Evolutionary conservation across 2,329 filamentous ascomycete species (phyloP).

Genomic region (Hirsutella thompsonii): DNA sequence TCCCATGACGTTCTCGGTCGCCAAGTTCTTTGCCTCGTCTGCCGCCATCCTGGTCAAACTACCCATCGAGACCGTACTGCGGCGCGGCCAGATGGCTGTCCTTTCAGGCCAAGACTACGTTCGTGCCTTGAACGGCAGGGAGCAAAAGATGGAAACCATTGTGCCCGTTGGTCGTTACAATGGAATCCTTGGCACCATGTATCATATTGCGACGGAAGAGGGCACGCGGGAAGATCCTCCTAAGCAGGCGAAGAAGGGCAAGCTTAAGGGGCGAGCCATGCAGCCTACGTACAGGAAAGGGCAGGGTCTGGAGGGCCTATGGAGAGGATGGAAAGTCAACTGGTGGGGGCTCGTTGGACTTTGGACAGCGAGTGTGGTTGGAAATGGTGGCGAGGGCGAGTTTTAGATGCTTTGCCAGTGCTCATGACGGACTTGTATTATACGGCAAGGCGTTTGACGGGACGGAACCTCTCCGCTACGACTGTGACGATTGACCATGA

Average conservation of each 20-base stretch:
- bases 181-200: slow-evolving; percentile 87
- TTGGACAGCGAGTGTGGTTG: slow-evolving; percentile 56
- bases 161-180: slow-evolving; percentile 69
- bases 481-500: slow-evolving; percentile 24
- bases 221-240: slow-evolving; percentile 43
- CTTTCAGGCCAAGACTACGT: slow-evolving; percentile 42
- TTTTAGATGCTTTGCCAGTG: slow-evolving; percentile 26
- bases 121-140: slow-evolving; percentile 30
- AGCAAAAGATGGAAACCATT: slow-evolving; percentile 51
- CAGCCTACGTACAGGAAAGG: slow-evolving; percentile 36
- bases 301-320: slow-evolving; percentile 55
- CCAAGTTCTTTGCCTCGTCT: slow-evolving; percentile 69
- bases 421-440: slow-evolving; percentile 13
- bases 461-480: slow-evolving; percentile 22
- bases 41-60: slow-evolving; percentile 76
- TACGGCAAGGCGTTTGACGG: slow-evolving; percentile 19
- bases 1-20: slow-evolving; percentile 69
- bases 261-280: slow-evolving; percentile 16
- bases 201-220: slow-evolving; percentile 73
- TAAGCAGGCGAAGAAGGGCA: slow-evolving; percentile 18
- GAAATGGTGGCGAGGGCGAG: slow-evolving; percentile 47
- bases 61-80: slow-evolving; percentile 81
- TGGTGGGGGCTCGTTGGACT: slow-evolving; percentile 67
- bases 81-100: slow-evolving; percentile 72
- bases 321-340: slow-evolving; percentile 64